Evolutionary conservation across 164 flowering plant species (phyloP).

Genomic region (Nymphaea colorata): DNA sequence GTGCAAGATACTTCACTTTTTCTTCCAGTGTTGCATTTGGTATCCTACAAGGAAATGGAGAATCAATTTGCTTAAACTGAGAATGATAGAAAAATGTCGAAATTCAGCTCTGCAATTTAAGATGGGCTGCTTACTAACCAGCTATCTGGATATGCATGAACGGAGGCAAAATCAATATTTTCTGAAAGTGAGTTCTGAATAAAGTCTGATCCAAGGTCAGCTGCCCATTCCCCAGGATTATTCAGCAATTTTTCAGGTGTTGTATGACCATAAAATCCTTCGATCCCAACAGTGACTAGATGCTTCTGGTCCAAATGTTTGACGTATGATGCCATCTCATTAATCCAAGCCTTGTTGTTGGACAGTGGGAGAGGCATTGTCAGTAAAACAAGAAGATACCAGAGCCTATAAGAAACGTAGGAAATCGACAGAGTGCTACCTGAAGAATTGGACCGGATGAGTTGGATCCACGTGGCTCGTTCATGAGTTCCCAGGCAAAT

Average conservation of each 20-base stretch:
- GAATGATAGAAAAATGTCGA: neutral
- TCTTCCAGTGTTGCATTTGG: conserved; percentile 27
- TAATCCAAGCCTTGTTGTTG: conserved; percentile 36
- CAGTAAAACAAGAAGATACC: neutral
- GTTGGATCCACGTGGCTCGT: conserved; percentile 46
- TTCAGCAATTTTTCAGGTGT: conserved; percentile 17
- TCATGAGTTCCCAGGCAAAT: conserved; percentile 70
- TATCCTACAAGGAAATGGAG: conserved; percentile 27
- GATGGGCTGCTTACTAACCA: conserved; percentile 28
- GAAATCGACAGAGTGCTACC: conserved; percentile 14
- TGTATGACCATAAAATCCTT: conserved; percentile 48
- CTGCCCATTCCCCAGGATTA: conserved; percentile 61
- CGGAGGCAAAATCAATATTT: conserved; percentile 57
- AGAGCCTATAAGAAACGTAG: neutral
- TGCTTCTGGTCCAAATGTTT: conserved; percentile 48
- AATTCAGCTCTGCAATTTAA: neutral
- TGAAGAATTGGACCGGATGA: conserved; percentile 42
- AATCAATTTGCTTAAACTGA: neutral
- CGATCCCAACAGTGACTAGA: conserved; percentile 55
- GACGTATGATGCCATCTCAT: conserved; percentile 45
- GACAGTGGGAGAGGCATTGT: neutral
- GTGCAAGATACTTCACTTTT: conserved; percentile 26
- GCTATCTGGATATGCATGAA: conserved; percentile 57
- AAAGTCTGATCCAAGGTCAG: conserved; percentile 51
- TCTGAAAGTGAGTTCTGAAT: conserved; percentile 38